Conservation (phyloP, 2,329 filamentous ascomycete genomes). For the Penicillium freii region DNA sequence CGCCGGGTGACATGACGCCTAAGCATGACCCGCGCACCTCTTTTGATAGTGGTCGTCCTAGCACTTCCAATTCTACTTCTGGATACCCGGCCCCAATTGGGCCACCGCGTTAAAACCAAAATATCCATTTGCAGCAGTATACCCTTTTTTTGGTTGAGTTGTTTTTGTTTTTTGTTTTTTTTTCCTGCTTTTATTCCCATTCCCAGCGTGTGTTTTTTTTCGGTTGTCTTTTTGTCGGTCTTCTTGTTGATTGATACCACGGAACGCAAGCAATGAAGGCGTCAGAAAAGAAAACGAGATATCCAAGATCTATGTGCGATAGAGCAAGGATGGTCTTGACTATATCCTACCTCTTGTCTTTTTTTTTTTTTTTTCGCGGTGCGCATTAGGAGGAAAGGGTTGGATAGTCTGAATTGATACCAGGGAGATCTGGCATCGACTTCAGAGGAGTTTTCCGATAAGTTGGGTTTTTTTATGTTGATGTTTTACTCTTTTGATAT, state of each 20-base stretch:
- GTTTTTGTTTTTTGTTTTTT: constrained; percentile 39
- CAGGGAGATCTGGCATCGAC: neutral
- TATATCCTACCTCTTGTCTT: constrained; percentile 8
- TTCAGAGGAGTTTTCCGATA: constrained; percentile 7
- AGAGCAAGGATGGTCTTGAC: constrained; percentile 17
- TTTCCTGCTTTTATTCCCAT: constrained; percentile 20
- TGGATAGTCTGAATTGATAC: constrained; percentile 8
- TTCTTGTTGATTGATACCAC: constrained; percentile 29
- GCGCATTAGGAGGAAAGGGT: constrained; percentile 8
- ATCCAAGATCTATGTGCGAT: constrained; percentile 28
- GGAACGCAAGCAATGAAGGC: constrained; percentile 32
- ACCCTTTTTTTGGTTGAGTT: constrained; percentile 41
- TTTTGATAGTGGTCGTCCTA: constrained; percentile 86
- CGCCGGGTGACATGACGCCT: constrained; percentile 76
- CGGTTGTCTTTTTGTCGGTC: constrained; percentile 14
- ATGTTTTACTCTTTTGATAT: constrained; percentile 26
- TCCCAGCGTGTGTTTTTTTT: constrained; percentile 16
- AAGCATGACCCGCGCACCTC: constrained; percentile 80
- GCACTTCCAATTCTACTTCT: constrained; percentile 94
- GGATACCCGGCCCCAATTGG: constrained; percentile 92
- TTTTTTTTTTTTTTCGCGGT: constrained; percentile 7
- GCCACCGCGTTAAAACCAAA: constrained; percentile 75
- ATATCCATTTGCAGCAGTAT: constrained; percentile 48
- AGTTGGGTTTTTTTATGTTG: constrained; percentile 10
- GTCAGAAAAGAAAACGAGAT: constrained; percentile 32